These are phyloP conservation scores for Grosmannia penicillata DNA, from an alignment of 2,329 filamentous ascomycete genomes.

Conservation along the genomic window DNA sequence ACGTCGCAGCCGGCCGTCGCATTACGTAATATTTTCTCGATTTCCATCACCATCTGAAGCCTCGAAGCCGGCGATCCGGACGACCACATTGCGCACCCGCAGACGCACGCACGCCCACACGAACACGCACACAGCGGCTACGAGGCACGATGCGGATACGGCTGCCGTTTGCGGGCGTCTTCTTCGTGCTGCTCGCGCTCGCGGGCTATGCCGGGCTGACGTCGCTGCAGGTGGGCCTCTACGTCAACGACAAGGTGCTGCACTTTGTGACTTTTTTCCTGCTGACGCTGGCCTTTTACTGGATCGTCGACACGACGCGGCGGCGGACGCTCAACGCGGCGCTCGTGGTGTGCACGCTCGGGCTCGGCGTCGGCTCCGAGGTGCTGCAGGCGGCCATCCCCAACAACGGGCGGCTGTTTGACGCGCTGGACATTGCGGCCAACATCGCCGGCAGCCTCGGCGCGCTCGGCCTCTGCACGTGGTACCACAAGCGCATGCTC, in stretches of 20 bases:
- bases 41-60: no score
- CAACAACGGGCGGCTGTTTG: constrained; percentile 50
- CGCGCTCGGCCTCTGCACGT: constrained; percentile 61
- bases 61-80: no score
- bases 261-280: constrained; percentile 83
- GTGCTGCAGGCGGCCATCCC: constrained; percentile 62
- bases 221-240: constrained; percentile 34
- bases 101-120: neutral
- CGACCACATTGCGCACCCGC: no score
- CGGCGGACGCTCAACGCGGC: constrained; percentile 76
- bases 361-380: constrained; percentile 58
- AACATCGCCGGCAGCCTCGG: constrained; percentile 68
- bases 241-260: constrained; percentile 78
- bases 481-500: constrained; percentile 94
- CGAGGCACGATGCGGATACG: constrained; percentile 60
- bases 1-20: no score
- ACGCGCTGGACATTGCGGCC: constrained; percentile 73
- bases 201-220: constrained; percentile 72
- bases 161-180: constrained; percentile 68
- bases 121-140: constrained; percentile 8
- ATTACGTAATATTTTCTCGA: no score
- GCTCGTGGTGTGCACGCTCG: constrained; percentile 60
- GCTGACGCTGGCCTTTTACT: constrained; percentile 83
- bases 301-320: constrained; percentile 84
- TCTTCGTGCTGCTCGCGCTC: constrained; percentile 54